A percentile compares a stretch with the other conserved stretches of the same genome.
phyloP scores from a whole-genome alignment of 176 grass and related monocot species.

The Carex cristatella region DNA sequence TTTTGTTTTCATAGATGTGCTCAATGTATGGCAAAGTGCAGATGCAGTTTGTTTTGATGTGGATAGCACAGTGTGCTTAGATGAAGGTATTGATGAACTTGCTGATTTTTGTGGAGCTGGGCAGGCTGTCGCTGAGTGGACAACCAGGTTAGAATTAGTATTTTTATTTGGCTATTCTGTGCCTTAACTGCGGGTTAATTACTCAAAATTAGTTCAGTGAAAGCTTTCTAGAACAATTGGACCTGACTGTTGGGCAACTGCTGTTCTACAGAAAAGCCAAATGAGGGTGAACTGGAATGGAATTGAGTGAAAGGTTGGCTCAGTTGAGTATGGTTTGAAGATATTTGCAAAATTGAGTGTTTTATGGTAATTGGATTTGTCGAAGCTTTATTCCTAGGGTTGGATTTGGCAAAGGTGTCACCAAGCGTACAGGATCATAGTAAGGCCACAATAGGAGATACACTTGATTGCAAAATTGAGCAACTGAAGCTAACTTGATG shows the following conservation, averaged over 20 bases:
- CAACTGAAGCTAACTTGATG: not conserved
- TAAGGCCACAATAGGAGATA: not conserved
- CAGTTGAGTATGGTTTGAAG: not conserved
- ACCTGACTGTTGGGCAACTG: not conserved
- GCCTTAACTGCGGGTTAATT: not conserved
- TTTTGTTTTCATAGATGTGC: slow-evolving; percentile 30
- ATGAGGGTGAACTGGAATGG: not conserved
- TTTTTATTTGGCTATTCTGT: not conserved
- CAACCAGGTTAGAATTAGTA: slow-evolving; percentile 33
- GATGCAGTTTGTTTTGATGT: slow-evolving; percentile 87
- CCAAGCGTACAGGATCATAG: not conserved
- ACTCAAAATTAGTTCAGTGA: not conserved
- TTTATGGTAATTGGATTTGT: not conserved
- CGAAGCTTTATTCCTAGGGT: not conserved
- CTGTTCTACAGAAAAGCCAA: not conserved
- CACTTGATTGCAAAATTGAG: not conserved
- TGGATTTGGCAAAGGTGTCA: not conserved
- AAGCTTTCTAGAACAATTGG: not conserved
- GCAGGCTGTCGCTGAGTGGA: slow-evolving; percentile 83
- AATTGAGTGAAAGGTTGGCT: not conserved
- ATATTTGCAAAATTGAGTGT: not conserved
- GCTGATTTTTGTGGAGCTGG: slow-evolving; percentile 76
- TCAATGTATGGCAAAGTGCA: slow-evolving; percentile 46
- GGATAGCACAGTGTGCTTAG: slow-evolving; percentile 80
- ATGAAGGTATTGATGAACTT: slow-evolving; percentile 90